Conservation (phyloP, 768 basidiomycete genomes). For the Dioszegia hungarica region DNA sequence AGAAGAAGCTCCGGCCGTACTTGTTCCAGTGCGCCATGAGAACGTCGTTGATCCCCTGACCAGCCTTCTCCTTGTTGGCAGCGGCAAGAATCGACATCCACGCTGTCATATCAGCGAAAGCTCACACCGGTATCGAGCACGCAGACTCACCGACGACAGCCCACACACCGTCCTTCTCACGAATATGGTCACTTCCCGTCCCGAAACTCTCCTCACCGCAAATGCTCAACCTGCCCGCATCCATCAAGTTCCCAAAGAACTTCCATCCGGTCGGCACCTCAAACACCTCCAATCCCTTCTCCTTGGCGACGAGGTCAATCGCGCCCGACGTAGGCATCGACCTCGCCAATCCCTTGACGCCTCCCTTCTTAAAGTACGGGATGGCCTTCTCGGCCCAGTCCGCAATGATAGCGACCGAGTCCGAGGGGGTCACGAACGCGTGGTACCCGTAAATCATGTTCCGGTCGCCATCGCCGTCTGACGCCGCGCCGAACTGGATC, state of each 20-base stretch:
- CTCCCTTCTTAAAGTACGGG: conserved; percentile 57
- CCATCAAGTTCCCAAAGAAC: conserved; percentile 99
- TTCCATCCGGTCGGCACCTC: conserved; percentile 96
- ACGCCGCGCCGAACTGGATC: conserved; percentile 91
- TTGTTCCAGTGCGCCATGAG: conserved; percentile 78
- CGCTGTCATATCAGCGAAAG: conserved; percentile 53
- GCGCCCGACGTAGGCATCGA: conserved; percentile 98
- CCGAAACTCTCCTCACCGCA: conserved; percentile 99
- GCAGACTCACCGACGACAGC: conserved; percentile 73
- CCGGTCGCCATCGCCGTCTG: conserved; percentile 94
- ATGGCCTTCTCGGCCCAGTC: conserved; percentile 67
- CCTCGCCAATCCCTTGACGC: conserved; percentile 90
- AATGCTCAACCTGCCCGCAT: conserved; percentile 93
- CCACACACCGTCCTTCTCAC: conserved; percentile 99
- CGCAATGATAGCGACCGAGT: conserved; percentile 97
- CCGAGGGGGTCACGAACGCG: conserved; percentile 95
- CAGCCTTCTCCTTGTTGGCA: conserved; percentile 63
- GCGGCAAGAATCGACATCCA: conserved; percentile 94
- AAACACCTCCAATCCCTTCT: conserved; percentile 84
- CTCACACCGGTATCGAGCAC: neutral
- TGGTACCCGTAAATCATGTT: conserved; percentile 99
- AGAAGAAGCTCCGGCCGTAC: conserved; percentile 98
- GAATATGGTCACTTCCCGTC: conserved; percentile 99
- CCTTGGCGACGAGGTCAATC: conserved; percentile 91
- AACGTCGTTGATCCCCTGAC: conserved; percentile 72